Conservation (phyloP, 345 rosid species). For the Linum lewisii region DNA sequence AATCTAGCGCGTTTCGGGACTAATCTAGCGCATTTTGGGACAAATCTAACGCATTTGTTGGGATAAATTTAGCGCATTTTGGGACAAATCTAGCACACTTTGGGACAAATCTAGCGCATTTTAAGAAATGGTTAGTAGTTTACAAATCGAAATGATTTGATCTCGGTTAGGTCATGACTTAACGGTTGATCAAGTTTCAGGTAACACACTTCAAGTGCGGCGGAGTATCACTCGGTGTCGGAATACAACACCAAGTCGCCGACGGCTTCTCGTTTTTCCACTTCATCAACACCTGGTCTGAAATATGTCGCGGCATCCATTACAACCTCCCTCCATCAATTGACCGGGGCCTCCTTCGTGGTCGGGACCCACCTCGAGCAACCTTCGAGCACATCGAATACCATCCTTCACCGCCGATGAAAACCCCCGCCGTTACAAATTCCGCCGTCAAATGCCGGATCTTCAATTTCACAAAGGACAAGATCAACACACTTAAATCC, state of each 20-base stretch:
- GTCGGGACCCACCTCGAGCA: conserved; percentile 81
- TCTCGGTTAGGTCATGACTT: too few relatives aligned
- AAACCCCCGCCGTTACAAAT: not conserved
- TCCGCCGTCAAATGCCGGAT: conserved; percentile 40
- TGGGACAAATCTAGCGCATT: too few relatives aligned
- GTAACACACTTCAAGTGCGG: conserved; percentile 88
- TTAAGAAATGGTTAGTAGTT: too few relatives aligned
- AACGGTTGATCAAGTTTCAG: too few relatives aligned
- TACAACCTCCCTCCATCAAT: conserved; percentile 65
- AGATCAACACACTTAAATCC: conserved; percentile 63
- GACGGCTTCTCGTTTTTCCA: conserved; percentile 97
- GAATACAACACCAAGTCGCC: conserved; percentile 92
- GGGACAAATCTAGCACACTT: too few relatives aligned
- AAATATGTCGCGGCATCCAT: conserved; percentile 85
- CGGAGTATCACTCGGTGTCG: conserved; percentile 93
- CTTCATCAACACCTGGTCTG: conserved; percentile 89
- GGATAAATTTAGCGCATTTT: too few relatives aligned
- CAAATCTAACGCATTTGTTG: too few relatives aligned
- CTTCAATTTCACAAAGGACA: conserved; percentile 56
- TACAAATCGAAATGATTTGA: too few relatives aligned
- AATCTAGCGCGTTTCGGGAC: too few relatives aligned
- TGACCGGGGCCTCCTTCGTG: conserved; percentile 70
- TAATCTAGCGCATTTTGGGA: too few relatives aligned
- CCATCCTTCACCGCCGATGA: conserved; percentile 73
- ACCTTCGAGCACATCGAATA: conserved; percentile 68